Evolutionary conservation across 2,329 filamentous ascomycete genomes (phyloP).

Genomic region (Sclerotinia glacialis): DNA sequence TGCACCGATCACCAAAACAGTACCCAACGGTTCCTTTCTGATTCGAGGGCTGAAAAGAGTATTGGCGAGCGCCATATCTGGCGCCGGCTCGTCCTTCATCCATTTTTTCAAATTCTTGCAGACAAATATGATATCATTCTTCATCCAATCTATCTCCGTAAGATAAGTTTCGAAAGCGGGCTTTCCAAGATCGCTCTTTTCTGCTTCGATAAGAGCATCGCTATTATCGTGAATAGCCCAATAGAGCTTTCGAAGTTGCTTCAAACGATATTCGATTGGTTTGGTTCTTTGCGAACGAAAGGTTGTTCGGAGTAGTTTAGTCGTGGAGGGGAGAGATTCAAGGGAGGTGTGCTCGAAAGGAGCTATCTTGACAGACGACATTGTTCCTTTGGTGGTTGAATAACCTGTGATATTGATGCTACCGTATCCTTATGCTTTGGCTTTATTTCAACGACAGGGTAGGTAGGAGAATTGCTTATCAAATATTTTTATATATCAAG

Average conservation of each 20-base stretch:
- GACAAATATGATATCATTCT: slow-evolving; percentile 78
- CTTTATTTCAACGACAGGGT: not conserved
- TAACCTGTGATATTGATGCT: too few relatives aligned
- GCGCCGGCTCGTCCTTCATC: slow-evolving; percentile 74
- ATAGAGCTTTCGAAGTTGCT: slow-evolving; percentile 90
- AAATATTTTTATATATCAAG: not conserved
- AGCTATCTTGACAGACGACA: slow-evolving; percentile 29
- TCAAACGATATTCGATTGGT: slow-evolving; percentile 73
- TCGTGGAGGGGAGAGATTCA: slow-evolving; percentile 61
- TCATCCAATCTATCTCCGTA: slow-evolving; percentile 72
- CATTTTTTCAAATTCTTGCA: slow-evolving; percentile 77
- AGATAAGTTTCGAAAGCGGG: slow-evolving; percentile 69
- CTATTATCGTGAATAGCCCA: slow-evolving; percentile 84
- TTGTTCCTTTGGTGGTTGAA: not conserved
- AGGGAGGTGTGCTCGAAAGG: slow-evolving; percentile 61
- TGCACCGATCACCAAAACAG: slow-evolving; percentile 80
- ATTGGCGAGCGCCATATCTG: slow-evolving; percentile 67
- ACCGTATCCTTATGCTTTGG: too few relatives aligned
- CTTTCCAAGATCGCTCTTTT: slow-evolving; percentile 76
- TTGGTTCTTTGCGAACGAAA: slow-evolving; percentile 81
- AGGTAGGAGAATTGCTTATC: not conserved
- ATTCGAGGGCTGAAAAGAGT: slow-evolving; percentile 70
- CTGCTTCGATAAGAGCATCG: slow-evolving; percentile 68
- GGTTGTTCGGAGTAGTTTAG: slow-evolving; percentile 61
- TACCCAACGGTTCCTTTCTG: slow-evolving; percentile 82